These are phyloP conservation scores for Sugiyamaella floridensis DNA, from an alignment of 805 yeast species.

Conservation along the genomic window DNA sequence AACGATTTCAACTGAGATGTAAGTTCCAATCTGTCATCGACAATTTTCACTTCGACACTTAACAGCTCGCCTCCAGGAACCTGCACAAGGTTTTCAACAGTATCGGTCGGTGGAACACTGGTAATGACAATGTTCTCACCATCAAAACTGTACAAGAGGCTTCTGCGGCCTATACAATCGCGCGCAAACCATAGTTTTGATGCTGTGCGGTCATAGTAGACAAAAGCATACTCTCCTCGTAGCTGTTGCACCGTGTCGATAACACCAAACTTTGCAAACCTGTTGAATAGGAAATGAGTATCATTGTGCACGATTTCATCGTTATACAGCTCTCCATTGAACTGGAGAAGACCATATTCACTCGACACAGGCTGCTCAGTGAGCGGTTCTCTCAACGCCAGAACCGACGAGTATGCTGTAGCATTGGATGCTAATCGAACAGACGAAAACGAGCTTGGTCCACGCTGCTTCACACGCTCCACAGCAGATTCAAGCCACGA, in stretches of 20 bases:
- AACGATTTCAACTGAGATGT: background rate
- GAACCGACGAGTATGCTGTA: constrained; percentile 55
- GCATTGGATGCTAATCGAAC: background rate
- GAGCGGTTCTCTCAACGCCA: constrained; percentile 74
- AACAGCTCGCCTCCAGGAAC: constrained; percentile 51
- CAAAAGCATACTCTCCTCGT: constrained; percentile 78
- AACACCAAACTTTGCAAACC: constrained; percentile 35
- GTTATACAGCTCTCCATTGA: constrained; percentile 87
- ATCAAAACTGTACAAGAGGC: constrained; percentile 45
- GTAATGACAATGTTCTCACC: constrained; percentile 37
- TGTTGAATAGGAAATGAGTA: constrained; percentile 45
- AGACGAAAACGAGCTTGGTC: background rate
- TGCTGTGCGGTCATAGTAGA: constrained; percentile 36
- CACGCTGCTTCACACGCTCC: background rate
- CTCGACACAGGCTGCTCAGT: constrained; percentile 59
- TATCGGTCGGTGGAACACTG: constrained; percentile 31
- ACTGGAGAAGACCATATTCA: constrained; percentile 47
- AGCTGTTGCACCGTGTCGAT: constrained; percentile 37
- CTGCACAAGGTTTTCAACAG: constrained; percentile 31
- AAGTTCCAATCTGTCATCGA: background rate
- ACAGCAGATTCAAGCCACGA: background rate
- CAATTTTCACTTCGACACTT: constrained; percentile 31
- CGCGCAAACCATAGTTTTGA: constrained; percentile 64
- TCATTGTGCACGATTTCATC: constrained; percentile 51
- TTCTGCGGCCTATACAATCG: constrained; percentile 75